Evolutionary conservation across 495 filamentous ascomycete genomes (phyloP), one percentile per base, ranked within the genome.

Genomic region (Elaphomyces granulatus): DNA sequence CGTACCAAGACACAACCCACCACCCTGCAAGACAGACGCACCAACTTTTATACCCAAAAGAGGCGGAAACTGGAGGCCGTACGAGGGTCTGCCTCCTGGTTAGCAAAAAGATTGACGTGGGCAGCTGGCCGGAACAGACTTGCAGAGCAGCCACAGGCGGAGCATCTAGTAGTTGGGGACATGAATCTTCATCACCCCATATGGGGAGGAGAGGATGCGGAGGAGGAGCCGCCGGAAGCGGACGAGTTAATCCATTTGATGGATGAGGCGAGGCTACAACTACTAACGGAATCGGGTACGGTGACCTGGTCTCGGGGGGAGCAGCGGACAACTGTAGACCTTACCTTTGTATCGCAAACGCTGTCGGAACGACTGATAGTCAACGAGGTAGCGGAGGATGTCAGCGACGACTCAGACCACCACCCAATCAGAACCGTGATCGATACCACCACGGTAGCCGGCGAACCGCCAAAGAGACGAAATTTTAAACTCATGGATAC

Each of bases 401-500:
- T 44, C 0, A 31, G 46, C 17, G 14, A 41, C 34, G 2, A 34
- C 12, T 51, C 38, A 0, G 41, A 51, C 15, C 38, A 51, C 42
- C 31, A 41, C 1, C 45, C 38, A n/a, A 32, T 40, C 19, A 15
- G 43, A 20, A 46, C 43, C 0, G 20, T 37, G 9, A n/a, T 49
- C 10, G 39, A 44, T 16, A 40, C 45, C 20, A 15, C 36, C 10
- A 49, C 36, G 2, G 39, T 36, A 10, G 2, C 26, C 6, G 8
- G 18, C 1, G 15, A 16, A 37, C 36, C 21, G 4, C 32, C 26
- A 20, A 34, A 20, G 36, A 14, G 43, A 7, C 26, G 43, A 9
- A 49, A 48, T 16, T 47, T 42, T 45, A 55, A 50, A 32, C 41
- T 28, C 3, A 44, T 31, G 0, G 39, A 50, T 17, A 30, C 20